Evolutionary conservation across 2,329 filamentous ascomycete genomes (phyloP), one percentile per base, ranked within the genome.

Genomic region (Hymenoscyphus repandus): DNA sequence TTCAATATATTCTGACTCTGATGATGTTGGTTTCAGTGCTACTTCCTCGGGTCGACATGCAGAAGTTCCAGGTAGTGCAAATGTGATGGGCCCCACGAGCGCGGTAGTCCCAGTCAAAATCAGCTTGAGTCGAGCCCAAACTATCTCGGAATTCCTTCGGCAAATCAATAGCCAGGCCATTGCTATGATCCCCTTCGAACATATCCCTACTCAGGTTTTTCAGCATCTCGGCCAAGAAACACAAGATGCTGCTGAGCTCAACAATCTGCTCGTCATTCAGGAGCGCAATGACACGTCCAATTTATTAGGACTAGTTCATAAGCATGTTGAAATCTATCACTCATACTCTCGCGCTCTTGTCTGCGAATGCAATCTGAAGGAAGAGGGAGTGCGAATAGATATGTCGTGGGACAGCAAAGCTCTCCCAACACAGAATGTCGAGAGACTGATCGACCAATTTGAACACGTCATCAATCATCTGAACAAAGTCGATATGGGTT

Each of bases 11-110:
- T 63, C 69, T 47, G 65, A 64, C 3, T 61, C 65, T 22, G 51
- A 66, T 6, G 70, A 72, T 49, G 64, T 72, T 34, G 58, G 71
- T 10, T 72, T 72, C 47, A 71, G 71, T 5, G 68, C 70, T 57
- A 72, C 69, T 0, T 59, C 72, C 12, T 69, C 69, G 3, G 71
- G 71, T 17, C 68, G 70, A 32, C 68, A 68, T 1, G 64, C 67
- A 38, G 57, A 68, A 3, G 65, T 72, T 27, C 70, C 71, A 54
- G 58, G 66, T 20, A 37, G 34, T 17, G 69, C 70, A 50, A 54
- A 67, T 15, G 71, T 73, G 45, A 66, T 69, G 51, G 71, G 70
- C 2, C 71, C 71, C 9, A 68, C 70, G 62, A 69, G 72, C 41
- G 68, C 69, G 2, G 72, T 70, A 2, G 62, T 73, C 5, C 70